phyloP scores from a whole-genome alignment of 1,139 yeast species.

The Lizanozyma gosingica region DNA sequence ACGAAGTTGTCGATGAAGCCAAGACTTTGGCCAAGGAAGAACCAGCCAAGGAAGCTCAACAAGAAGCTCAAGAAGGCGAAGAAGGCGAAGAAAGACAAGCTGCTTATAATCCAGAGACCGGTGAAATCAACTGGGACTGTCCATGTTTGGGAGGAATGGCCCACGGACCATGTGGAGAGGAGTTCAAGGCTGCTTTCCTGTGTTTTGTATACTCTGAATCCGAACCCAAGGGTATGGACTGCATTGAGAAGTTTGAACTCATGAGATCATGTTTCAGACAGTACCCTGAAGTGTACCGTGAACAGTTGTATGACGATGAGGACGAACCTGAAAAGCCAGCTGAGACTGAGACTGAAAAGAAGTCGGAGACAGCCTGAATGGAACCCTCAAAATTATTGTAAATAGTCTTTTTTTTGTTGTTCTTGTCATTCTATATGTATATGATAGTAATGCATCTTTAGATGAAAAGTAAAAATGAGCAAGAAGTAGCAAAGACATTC shows the following conservation, averaged over 20 bases:
- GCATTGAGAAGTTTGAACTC: constrained; percentile 81
- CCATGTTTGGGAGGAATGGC: constrained; percentile 99
- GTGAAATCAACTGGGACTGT: constrained; percentile 99
- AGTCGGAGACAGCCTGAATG: not conserved
- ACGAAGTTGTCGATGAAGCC: constrained; percentile 5
- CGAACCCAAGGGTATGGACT: constrained; percentile 96
- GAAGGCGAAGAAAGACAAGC: constrained; percentile 25
- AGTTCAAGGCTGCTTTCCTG: constrained; percentile 91
- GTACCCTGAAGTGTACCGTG: constrained; percentile 91
- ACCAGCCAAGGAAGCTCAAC: constrained; percentile 1
- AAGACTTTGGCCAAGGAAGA: constrained; percentile 7
- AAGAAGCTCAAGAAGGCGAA: constrained; percentile 5
- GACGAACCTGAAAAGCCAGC: constrained; percentile 13
- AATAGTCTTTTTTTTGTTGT: not conserved
- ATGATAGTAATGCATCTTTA: not conserved
- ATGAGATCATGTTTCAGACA: constrained; percentile 95
- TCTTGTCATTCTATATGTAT: not conserved
- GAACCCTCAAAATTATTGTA: not conserved
- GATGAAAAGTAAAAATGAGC: not conserved
- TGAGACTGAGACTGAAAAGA: constrained; percentile 2
- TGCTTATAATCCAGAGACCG: constrained; percentile 94
- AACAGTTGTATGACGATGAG: constrained; percentile 76
- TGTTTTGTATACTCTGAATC: constrained; percentile 93
- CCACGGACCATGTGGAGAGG: constrained; percentile 96
- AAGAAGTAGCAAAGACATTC: not conserved